Conservation (phyloP, 2,329 filamentous ascomycete genomes). For the Ampelomyces quisqualis region DNA sequence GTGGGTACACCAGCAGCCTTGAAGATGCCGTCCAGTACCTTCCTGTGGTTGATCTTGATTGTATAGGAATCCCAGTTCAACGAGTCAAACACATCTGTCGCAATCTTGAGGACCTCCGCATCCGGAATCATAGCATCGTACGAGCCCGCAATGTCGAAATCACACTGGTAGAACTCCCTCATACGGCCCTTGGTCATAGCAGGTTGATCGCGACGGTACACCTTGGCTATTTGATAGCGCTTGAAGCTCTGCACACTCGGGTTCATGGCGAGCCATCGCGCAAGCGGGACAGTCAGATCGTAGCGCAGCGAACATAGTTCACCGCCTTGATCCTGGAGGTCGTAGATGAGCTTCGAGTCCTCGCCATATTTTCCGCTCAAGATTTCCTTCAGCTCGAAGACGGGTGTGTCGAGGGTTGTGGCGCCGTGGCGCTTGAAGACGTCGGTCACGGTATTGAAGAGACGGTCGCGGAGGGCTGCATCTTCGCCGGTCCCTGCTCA, state of each 20-base stretch:
- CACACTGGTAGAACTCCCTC: slow-evolving; percentile 96
- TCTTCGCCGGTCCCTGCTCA: slow-evolving; percentile 34
- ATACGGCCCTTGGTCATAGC: slow-evolving; percentile 83
- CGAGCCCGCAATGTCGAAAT: slow-evolving; percentile 84
- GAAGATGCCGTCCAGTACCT: slow-evolving; percentile 91
- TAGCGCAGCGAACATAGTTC: slow-evolving; percentile 83
- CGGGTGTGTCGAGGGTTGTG: slow-evolving; percentile 56
- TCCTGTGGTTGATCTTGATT: slow-evolving; percentile 94
- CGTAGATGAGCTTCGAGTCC: slow-evolving; percentile 89
- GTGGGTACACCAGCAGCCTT: slow-evolving; percentile 83
- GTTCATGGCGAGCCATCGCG: slow-evolving; percentile 92
- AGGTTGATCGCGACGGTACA: slow-evolving; percentile 78
- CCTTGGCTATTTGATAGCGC: slow-evolving; percentile 93
- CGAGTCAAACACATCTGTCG: slow-evolving; percentile 80
- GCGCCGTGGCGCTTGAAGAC: slow-evolving; percentile 45
- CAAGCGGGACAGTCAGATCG: slow-evolving; percentile 86
- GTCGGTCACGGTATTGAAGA: slow-evolving; percentile 38
- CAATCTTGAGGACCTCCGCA: slow-evolving; percentile 82
- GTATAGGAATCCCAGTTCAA: slow-evolving; percentile 75
- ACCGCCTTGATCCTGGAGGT: slow-evolving; percentile 82
- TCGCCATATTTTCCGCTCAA: slow-evolving; percentile 89
- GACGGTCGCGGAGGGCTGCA: slow-evolving; percentile 40
- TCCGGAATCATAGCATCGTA: slow-evolving; percentile 93
- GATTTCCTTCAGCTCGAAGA: slow-evolving; percentile 86
- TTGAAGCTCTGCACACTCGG: slow-evolving; percentile 79